Evolutionary conservation across 176 grass and related monocot genomes (phyloP), one percentile per base, ranked within the genome.

Genomic region (Hordeum marinum): DNA sequence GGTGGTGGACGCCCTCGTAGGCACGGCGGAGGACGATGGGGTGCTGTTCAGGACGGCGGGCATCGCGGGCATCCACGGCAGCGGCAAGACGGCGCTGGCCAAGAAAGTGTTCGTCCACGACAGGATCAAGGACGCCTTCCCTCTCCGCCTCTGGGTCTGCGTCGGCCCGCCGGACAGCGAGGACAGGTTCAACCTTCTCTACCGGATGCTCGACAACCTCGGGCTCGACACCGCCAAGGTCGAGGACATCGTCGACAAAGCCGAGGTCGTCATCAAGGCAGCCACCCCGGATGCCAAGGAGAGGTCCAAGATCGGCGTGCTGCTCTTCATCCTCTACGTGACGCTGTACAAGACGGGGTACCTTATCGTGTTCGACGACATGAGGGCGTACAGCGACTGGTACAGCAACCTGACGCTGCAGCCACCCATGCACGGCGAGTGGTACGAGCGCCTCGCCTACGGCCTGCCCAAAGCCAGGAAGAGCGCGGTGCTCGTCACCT

Each of bases 191-290:
- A 21, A 20, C 67, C 89, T 91, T 20, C 89, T 91, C 71, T 91
- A 91, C 63, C 82, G 89, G 70, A 91, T 91, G 85, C 82, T 91
- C 39, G 89, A 91, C 89, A 91, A 91, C 89, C 89, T 91, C 52
- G 85, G 89, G 63, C 81, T 84, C 39, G 89, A 91, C 82, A 85
- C 85, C n/a, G 4, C 1, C 52, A 76, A 78, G 63, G 40, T 91
- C 8, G 81, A 91, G 77, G 5, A 18, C 1, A 55, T 81, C 57
- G 81, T 91, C 54, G 5, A 77, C 69, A 7, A 21, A 0, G 72
- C 81, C 7, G 6, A 58, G 0, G 88, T 65, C 11, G 88, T 89
- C 23, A 83, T 85, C 29, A 52, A 9, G 14, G 0, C 1, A 0
- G 4, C 5, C 18, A 24, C 0, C 0, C 0, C 2, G 9, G 31